A percentile compares a stretch with the other conserved stretches of the same genome.
Conservation (phyloP, 345 rosid genomes). For the Mangifera indica region DNA sequence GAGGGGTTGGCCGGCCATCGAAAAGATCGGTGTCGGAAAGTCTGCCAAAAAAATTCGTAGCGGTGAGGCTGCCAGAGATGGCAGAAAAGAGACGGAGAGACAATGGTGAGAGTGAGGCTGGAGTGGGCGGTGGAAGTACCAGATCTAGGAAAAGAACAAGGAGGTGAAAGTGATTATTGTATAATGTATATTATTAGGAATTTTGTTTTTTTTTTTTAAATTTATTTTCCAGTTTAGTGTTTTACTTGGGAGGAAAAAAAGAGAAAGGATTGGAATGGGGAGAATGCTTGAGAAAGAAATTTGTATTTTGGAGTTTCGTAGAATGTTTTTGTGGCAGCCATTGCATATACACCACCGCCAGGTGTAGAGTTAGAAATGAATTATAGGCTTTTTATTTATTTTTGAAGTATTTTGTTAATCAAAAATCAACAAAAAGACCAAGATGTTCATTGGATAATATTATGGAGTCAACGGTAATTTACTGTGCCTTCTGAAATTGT, state of each 20-base stretch:
- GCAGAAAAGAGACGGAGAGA: conserved; percentile 40
- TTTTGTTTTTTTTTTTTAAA: neutral
- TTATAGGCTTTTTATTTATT: too few relatives aligned
- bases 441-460: too few relatives aligned
- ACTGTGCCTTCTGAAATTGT: too few relatives aligned
- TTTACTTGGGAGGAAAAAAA: too few relatives aligned
- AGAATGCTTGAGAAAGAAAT: neutral
- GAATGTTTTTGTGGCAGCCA: neutral
- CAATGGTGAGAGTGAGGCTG: conserved; percentile 24
- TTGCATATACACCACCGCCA: neutral
- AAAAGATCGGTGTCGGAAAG: conserved; percentile 22
- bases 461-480: too few relatives aligned
- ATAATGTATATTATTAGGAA: conserved; percentile 30
- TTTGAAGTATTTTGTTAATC: too few relatives aligned
- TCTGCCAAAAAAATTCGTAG: neutral
- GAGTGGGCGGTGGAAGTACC: conserved; percentile 21
- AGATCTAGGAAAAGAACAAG: conserved; percentile 43
- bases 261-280: neutral
- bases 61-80: neutral
- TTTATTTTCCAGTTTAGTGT: too few relatives aligned
- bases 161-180: conserved; percentile 39
- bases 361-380: neutral
- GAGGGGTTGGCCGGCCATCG: conserved; percentile 38
- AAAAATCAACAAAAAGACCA: too few relatives aligned
- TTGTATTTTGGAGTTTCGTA: neutral